Evolutionary conservation across 306 rosid genomes (phyloP).

Genomic region (Crotalaria pallida): DNA sequence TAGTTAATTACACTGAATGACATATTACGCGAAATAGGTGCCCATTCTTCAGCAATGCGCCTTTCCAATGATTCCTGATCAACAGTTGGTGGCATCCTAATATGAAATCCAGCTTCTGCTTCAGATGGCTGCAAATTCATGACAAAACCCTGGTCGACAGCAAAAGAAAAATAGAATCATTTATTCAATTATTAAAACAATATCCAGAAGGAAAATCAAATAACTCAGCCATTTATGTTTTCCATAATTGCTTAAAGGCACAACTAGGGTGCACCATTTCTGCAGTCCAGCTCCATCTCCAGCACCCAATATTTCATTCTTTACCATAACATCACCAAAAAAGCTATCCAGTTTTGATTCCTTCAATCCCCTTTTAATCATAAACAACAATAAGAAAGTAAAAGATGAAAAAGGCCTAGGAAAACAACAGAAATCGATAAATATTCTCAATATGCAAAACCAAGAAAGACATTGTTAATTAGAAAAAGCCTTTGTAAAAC

Average conservation of each 20-base stretch:
- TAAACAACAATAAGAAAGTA: no score
- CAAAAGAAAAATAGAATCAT: background rate
- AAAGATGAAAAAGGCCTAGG: no score
- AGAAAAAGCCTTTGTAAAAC: no score
- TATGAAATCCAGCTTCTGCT: slow-evolving; percentile 95
- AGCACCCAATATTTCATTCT: no score
- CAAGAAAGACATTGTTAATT: no score
- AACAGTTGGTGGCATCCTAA: slow-evolving; percentile 80
- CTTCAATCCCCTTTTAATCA: no score
- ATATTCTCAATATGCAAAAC: no score
- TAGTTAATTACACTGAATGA: slow-evolving; percentile 54
- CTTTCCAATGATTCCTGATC: slow-evolving; percentile 49
- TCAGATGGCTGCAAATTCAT: slow-evolving; percentile 99
- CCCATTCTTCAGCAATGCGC: slow-evolving; percentile 73
- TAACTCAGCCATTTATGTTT: background rate
- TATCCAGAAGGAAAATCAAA: background rate
- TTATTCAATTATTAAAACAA: background rate
- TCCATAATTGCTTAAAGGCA: background rate
- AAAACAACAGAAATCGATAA: no score
- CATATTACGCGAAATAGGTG: slow-evolving; percentile 75
- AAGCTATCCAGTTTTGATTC: no score
- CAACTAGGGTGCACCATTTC: background rate
- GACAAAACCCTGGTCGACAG: slow-evolving; percentile 75
- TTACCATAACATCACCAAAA: no score
- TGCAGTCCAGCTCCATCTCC: no score